These are phyloP conservation scores for Yamagishiella unicocca DNA, from an alignment of 139 green algal genomes.

Conservation along the genomic window DNA sequence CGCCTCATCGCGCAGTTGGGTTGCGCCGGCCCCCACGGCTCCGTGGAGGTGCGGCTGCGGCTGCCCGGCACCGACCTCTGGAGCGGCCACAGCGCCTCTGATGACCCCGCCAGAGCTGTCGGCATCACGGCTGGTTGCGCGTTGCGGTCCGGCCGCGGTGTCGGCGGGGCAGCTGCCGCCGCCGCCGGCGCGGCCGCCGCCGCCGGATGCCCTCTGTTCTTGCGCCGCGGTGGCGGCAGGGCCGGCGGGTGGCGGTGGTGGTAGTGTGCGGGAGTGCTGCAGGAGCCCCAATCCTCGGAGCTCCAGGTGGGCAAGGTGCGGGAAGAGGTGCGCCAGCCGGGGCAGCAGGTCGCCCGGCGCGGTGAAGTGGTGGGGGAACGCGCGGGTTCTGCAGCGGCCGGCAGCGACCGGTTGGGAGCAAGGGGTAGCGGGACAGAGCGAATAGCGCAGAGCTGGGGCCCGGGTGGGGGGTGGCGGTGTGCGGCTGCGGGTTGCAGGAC, in stretches of 20 bases:
- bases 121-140: not conserved
- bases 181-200: not conserved
- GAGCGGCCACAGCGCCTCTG: no score
- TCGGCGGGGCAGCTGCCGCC: not conserved
- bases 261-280: not conserved
- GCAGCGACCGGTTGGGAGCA: no score
- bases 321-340: not conserved
- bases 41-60: no score
- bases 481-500: not conserved
- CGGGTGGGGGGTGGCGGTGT: not conserved
- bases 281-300: not conserved
- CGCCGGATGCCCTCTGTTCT: not conserved
- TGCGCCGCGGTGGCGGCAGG: not conserved
- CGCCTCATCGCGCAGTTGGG: no score
- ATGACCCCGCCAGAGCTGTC: not conserved
- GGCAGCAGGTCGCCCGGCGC: not conserved
- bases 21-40: no score
- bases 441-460: not conserved
- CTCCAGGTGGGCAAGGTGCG: not conserved
- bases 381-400: constrained; percentile 26
- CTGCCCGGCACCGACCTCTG: no score
- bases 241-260: not conserved
- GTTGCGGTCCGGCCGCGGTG: not conserved
- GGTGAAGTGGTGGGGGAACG: constrained; percentile 23
- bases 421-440: no score